These are phyloP conservation scores for Penicillium sp. DNA, from an alignment of 2,329 filamentous ascomycete species.

Conservation along the genomic window DNA sequence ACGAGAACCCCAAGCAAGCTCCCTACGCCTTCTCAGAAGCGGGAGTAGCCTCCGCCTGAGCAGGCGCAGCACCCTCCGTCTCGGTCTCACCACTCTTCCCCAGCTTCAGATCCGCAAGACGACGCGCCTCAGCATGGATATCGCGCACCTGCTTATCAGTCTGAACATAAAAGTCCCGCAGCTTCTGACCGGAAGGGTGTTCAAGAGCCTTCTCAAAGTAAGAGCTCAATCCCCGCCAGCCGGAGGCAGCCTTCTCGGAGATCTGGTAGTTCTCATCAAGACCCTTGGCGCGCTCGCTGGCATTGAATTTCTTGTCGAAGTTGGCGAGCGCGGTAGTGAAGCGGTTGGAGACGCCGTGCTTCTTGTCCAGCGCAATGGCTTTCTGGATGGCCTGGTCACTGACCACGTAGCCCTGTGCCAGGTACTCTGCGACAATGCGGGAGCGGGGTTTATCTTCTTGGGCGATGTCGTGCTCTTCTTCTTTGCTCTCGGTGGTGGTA, in stretches of 20 bases:
- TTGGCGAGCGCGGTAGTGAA: slow-evolving; percentile 73
- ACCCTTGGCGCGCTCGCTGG: slow-evolving; percentile 77
- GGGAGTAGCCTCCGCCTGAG: slow-evolving; percentile 1
- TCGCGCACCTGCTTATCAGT: slow-evolving; percentile 87
- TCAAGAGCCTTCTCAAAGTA: slow-evolving; percentile 93
- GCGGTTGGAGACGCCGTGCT: slow-evolving; percentile 76
- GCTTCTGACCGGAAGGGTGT: slow-evolving; percentile 82
- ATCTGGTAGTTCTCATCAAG: slow-evolving; percentile 84
- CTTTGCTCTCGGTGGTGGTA: slow-evolving; percentile 54
- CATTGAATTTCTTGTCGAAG: slow-evolving; percentile 83
- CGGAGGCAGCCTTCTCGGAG: slow-evolving; percentile 64
- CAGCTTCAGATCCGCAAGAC: slow-evolving; percentile 82
- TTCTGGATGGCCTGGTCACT: slow-evolving; percentile 72
- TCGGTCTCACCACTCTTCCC: slow-evolving; percentile 46
- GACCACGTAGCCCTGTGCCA: slow-evolving; percentile 88
- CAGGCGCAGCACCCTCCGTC: slow-evolving; percentile 17
- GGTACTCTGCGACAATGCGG: slow-evolving; percentile 92
- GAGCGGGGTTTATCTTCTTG: slow-evolving; percentile 97
- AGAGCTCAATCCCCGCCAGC: slow-evolving; percentile 66
- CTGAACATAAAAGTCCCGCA: slow-evolving; percentile 82
- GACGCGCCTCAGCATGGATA: slow-evolving; percentile 84
- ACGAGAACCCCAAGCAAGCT: neutral
- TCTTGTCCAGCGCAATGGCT: slow-evolving; percentile 81
- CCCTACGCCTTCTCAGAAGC: slow-evolving; percentile 31
- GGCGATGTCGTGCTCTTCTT: slow-evolving; percentile 65